phyloP scores from a whole-genome alignment of 495 filamentous ascomycete species.

The Tuber calosporum region DNA sequence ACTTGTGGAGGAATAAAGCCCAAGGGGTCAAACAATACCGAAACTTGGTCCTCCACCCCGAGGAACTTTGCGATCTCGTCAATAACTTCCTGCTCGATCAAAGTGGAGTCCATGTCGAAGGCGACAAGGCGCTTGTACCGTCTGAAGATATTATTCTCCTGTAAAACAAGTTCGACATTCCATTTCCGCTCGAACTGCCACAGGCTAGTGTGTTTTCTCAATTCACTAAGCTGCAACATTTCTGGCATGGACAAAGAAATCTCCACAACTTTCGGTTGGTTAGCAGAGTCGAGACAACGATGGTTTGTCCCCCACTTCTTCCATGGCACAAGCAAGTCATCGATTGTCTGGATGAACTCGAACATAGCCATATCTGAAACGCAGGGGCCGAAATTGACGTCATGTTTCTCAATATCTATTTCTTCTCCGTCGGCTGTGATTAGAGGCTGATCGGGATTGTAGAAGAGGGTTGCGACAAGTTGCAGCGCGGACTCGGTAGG shows the following conservation, averaged over 20 bases:
- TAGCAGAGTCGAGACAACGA: conserved; percentile 59
- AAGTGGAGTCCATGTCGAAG: conserved; percentile 96
- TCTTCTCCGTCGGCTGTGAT: conserved; percentile 51
- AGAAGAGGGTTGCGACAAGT: conserved; percentile 63
- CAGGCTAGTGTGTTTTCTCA: conserved; percentile 71
- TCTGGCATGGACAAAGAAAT: conserved; percentile 60
- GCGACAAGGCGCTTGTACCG: conserved; percentile 73
- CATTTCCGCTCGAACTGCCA: conserved; percentile 77
- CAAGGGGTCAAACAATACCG: conserved; percentile 43
- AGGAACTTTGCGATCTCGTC: conserved; percentile 68
- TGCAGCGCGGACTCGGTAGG: conserved; percentile 42
- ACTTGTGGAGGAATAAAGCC: neutral
- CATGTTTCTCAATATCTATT: conserved; percentile 41
- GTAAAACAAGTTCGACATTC: conserved; percentile 75
- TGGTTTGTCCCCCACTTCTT: conserved; percentile 53
- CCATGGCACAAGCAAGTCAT: conserved; percentile 50
- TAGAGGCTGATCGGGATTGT: conserved; percentile 50
- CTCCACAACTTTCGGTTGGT: conserved; percentile 61
- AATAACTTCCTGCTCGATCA: conserved; percentile 94
- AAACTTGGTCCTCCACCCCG: conserved; percentile 52
- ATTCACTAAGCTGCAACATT: conserved; percentile 60
- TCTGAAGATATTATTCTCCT: conserved; percentile 63
- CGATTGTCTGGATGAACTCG: conserved; percentile 69
- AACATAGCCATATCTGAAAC: conserved; percentile 61
- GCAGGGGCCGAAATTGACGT: conserved; percentile 59